phyloP scores from a whole-genome alignment of 2,329 filamentous ascomycete species.

The Blastomyces emzantsi region DNA sequence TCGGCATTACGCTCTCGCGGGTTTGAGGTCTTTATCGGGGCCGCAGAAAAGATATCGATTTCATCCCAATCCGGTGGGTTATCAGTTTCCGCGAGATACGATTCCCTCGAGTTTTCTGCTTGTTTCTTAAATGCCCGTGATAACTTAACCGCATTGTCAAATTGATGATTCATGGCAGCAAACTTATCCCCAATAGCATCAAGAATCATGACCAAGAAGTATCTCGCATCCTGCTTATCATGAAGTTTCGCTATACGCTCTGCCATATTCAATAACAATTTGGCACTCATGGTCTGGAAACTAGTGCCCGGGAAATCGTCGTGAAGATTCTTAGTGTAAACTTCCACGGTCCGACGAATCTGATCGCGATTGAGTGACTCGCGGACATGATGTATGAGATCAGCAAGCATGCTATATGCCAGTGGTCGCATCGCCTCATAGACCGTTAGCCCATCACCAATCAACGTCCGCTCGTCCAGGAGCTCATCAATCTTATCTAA shows the following conservation, averaged over 20 bases:
- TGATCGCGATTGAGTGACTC: conserved; percentile 82
- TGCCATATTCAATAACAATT: conserved; percentile 92
- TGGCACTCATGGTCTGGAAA: conserved; percentile 99
- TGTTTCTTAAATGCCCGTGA: conserved; percentile 68
- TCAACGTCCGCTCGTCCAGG: conserved; percentile 84
- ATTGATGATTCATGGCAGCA: conserved; percentile 94
- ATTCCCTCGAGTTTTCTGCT: conserved; percentile 58
- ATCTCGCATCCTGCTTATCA: conserved; percentile 87
- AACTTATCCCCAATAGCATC: conserved; percentile 99
- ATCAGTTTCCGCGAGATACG: conserved; percentile 75
- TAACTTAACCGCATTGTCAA: conserved; percentile 87
- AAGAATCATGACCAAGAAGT: conserved; percentile 93
- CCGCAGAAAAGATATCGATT: conserved; percentile 92
- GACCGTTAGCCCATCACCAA: conserved; percentile 91
- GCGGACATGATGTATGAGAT: conserved; percentile 93
- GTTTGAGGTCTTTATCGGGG: conserved; percentile 91
- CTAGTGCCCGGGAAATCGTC: conserved; percentile 96
- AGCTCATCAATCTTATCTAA: conserved; percentile 90
- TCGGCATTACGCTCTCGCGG: conserved; percentile 81
- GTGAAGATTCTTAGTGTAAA: conserved; percentile 93
- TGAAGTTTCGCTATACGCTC: conserved; percentile 93
- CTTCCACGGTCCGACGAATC: conserved; percentile 90
- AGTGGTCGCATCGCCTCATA: conserved; percentile 94
- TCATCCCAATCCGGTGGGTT: conserved; percentile 89
- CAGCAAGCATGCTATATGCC: conserved; percentile 96